Base-by-base conservation (phyloP, 2,329 filamentous ascomycete genomes). In the Alternaria rosae region DNA sequence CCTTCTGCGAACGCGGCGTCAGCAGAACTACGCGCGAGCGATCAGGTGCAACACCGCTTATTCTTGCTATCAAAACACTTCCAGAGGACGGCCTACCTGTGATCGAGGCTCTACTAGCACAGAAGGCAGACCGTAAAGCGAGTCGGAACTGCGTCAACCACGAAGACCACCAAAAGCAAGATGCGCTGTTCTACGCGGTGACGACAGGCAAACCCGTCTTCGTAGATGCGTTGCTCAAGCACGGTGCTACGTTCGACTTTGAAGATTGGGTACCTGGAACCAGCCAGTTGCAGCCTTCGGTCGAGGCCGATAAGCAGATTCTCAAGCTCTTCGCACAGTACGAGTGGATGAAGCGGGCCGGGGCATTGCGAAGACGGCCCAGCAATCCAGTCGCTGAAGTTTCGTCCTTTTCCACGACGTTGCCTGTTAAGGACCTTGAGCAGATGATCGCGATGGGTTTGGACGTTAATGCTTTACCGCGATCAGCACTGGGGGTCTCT, bases 41-140 rank as follows among this genome's bases (percentile, higher is more conserved):
- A 41, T 72, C 71, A 5, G 76, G 76, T 8, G 75, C 75, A 0
- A 77, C 75, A 10, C 74, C 76, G 23, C 71, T 78, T n/a, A 78
- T 78, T 43, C 59, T 70, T 26, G 76, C 76, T 3, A 56, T 75
- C 35, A 76, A 69, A 23, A 66, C 61, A 5, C 68, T 77, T 11
- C 72, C 73, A 0, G 73, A 74, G 48, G 70, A 76, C 7, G 76
- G 75, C 0, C 7, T 76, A 4, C 67, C 68, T 2, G 66, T 77
- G 11, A 38, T 78, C 5, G 70, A 78, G 51, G 64, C 62, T 10
- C 53, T 78, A 2, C 60, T 78, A 3, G 54, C 57, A 4, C 64
- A 72, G 54, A 69, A 61, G 20, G 59, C 60, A 4, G 59, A 67
- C 10, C 64, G 65, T 21, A 65, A 64, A 55, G 66, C 54, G 8